Base-by-base conservation (phyloP, 1,284 basidiomycete genomes). In the Ganoderma multipileum region DNA sequence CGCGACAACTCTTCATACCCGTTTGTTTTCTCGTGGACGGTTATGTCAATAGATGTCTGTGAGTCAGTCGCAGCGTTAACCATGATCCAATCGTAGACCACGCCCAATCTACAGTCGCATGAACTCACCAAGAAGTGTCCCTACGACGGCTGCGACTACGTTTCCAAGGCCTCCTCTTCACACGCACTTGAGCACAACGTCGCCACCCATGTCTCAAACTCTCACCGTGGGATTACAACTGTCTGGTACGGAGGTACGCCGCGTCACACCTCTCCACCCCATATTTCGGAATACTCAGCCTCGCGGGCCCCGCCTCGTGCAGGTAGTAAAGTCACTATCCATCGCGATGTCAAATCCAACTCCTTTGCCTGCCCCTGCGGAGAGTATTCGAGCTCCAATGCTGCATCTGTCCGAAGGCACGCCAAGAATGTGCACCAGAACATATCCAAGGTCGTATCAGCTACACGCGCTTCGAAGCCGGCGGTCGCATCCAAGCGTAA, bases 231-330 rank as follows among this genome's bases (percentile, higher is more conserved):
- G 36, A 66, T 23, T n/a, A 72, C 68, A 8, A 55, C 36, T 2
- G 58, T 71, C 4, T 70, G 68, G 67, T 69, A 68, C 38, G 69
- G 69, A 54, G 58, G 71, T 72, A 55, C 38, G 71, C n/a, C n/a
- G 0, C 18, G 14, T 33, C n/a, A 5, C 20, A 52, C 26, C 39
- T 7, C 54, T 65, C 8, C 14, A 30, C 38, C 38, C 28, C 11
- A 9, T 28, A 39, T 9, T 18, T 18, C 26, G 42, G 36, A 55
- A 3, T 23, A 26, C 47, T 50, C 9, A 50, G 11, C 12, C 4
- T 26, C n/a, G 44, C 44, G n/a, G 7, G 44, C 9, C n/a, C 20
- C 9, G 47, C 47, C 23, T 50, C 23, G 12, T 33, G 30, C 36
- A 26, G 20, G 28, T 30, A 26, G 14, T 12, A 23, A 70, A 30